Conservation (phyloP, 2,329 filamentous ascomycete genomes). For the Truncatella angustata region DNA sequence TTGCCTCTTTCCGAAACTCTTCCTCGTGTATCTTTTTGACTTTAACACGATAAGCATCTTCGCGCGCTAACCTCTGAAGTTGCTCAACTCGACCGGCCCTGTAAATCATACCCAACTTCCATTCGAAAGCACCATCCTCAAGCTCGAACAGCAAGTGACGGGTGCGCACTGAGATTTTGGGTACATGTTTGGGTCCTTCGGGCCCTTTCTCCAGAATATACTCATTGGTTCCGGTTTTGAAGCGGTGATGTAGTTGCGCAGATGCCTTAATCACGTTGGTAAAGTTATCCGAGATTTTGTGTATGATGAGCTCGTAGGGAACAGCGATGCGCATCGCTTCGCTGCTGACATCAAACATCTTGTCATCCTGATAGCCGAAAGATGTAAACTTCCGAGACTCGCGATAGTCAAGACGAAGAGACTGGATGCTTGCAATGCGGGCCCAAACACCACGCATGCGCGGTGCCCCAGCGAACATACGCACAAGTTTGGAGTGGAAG, state of each 20-base stretch:
- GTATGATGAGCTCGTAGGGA: slow-evolving; percentile 86
- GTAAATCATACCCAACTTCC: slow-evolving; percentile 94
- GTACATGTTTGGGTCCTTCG: slow-evolving; percentile 81
- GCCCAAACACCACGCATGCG: slow-evolving; percentile 84
- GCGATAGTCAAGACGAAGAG: slow-evolving; percentile 75
- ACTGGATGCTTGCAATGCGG: slow-evolving; percentile 79
- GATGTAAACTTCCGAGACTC: slow-evolving; percentile 69
- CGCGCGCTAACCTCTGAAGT: slow-evolving; percentile 81
- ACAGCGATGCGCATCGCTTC: slow-evolving; percentile 87
- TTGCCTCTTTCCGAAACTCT: slow-evolving; percentile 53
- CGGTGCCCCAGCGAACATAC: slow-evolving; percentile 86
- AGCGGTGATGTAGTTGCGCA: slow-evolving; percentile 89
- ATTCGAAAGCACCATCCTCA: slow-evolving; percentile 95
- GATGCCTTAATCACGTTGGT: slow-evolving; percentile 84
- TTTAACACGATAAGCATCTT: slow-evolving; percentile 87
- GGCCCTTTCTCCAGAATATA: slow-evolving; percentile 85
- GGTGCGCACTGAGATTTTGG: slow-evolving; percentile 79
- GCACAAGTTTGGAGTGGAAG: slow-evolving; percentile 70
- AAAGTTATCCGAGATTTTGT: slow-evolving; percentile 90
- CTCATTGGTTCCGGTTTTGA: slow-evolving; percentile 82
- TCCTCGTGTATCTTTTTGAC: slow-evolving; percentile 79
- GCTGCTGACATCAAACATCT: slow-evolving; percentile 76
- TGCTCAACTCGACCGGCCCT: slow-evolving; percentile 86
- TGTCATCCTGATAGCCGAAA: slow-evolving; percentile 63
- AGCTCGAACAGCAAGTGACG: slow-evolving; percentile 86